Conservation (phyloP, 2,329 filamentous ascomycete species). For the Sclerotiophoma versabilis region DNA sequence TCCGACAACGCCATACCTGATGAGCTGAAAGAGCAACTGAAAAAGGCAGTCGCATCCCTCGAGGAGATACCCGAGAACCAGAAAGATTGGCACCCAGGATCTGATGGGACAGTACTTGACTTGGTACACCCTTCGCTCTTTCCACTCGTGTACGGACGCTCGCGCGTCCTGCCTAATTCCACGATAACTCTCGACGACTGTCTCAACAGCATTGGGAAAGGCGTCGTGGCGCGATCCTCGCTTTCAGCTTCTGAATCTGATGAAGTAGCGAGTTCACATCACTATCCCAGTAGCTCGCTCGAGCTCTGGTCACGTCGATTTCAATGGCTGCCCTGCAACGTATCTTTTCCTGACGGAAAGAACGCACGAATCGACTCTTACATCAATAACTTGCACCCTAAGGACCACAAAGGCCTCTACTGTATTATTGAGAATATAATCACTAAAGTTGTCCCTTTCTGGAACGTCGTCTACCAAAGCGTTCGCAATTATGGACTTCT, state of each 20-base stretch:
- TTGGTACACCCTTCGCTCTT: constrained; percentile 70
- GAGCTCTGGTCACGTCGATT: constrained; percentile 48
- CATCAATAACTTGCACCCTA: constrained; percentile 62
- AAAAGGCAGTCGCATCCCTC: constrained; percentile 53
- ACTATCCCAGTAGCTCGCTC: no score
- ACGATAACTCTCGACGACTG: constrained; percentile 22
- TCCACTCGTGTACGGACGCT: constrained; percentile 62
- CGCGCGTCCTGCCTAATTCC: constrained; percentile 19
- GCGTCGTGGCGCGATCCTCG: constrained; percentile 12
- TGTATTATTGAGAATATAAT: constrained; percentile 28
- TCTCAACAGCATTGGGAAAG: constrained; percentile 13
- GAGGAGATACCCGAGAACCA: constrained; percentile 57
- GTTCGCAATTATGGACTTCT: background rate
- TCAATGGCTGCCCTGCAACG: constrained; percentile 60
- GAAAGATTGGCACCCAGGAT: constrained; percentile 68
- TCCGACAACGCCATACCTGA: constrained; percentile 56
- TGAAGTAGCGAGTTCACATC: no score
- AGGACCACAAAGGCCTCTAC: constrained; percentile 25
- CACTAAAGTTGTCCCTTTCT: constrained; percentile 22
- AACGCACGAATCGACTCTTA: constrained; percentile 53
- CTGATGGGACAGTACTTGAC: constrained; percentile 57
- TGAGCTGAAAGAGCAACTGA: constrained; percentile 52
- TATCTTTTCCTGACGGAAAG: constrained; percentile 48
- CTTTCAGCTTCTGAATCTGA: no score
- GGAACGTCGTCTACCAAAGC: constrained; percentile 19